A percentile compares a stretch with the other conserved stretches of the same genome.
Conservation (phyloP, 139 green algal species). For the Coelastrella sp. region DNA sequence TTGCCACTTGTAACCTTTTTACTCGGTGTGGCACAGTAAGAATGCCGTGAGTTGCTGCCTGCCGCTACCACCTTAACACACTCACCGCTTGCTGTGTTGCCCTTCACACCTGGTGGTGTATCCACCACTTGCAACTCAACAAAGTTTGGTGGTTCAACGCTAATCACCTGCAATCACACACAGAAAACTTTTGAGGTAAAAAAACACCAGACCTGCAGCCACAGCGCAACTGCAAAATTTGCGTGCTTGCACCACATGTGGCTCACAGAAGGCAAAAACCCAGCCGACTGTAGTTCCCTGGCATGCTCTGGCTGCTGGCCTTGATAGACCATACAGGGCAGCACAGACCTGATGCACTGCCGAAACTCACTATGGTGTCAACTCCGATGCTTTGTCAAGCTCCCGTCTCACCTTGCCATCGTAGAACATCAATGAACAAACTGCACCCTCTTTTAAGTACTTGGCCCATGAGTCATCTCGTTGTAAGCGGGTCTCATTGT, state of each 20-base stretch:
- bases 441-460: conserved; percentile 89
- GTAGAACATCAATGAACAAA: conserved; percentile 85
- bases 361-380: too few species aligned
- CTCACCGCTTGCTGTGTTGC: conserved; percentile 81
- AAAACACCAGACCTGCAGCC: not conserved
- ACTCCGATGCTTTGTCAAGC: too few species aligned
- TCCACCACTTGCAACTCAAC: conserved; percentile 86
- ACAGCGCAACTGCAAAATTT: not conserved
- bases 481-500: conserved; percentile 94
- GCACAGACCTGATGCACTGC: too few species aligned
- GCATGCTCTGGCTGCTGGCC: too few species aligned
- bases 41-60: not conserved
- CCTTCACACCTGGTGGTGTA: conserved; percentile 92
- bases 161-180: conserved; percentile 77
- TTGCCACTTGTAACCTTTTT: too few species aligned
- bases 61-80: not conserved
- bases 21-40: too few species aligned
- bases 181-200: too few species aligned
- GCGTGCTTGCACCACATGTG: not conserved
- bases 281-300: too few species aligned
- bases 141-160: conserved; percentile 85
- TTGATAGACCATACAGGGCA: too few species aligned
- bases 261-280: too few species aligned
- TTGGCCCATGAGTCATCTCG: conserved; percentile 82
- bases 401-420: conserved; percentile 78